phyloP scores from a whole-genome alignment of 2,329 filamentous ascomycete genomes.

The Corynespora cassiicola region DNA sequence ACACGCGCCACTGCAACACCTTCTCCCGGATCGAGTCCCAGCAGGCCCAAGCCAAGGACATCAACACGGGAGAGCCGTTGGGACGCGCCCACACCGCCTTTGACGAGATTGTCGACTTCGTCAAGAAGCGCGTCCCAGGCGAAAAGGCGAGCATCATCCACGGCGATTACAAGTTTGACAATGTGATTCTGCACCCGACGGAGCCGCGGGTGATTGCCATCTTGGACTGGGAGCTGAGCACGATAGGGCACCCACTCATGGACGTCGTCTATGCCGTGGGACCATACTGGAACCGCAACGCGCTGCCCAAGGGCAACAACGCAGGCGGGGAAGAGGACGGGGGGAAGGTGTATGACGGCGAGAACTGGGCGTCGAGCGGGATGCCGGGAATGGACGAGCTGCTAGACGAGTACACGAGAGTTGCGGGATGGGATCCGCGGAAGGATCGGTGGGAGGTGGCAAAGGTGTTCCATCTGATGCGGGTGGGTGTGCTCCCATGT shows the following conservation, averaged over 20 bases:
- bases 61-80: conserved; percentile 69
- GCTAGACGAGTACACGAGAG: conserved; percentile 68
- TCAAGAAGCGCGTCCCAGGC: conserved; percentile 67
- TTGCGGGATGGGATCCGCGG: conserved; percentile 73
- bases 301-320: conserved; percentile 38
- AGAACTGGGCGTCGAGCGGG: conserved; percentile 61
- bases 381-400: conserved; percentile 66
- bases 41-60: conserved; percentile 76
- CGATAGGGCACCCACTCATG: conserved; percentile 88
- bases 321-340: conserved; percentile 44
- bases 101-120: conserved; percentile 78
- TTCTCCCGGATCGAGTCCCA: conserved; percentile 78
- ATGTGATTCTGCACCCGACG: conserved; percentile 76
- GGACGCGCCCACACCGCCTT: conserved; percentile 80
- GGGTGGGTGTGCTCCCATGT: conserved; percentile 20
- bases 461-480: conserved; percentile 44
- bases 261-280: conserved; percentile 82
- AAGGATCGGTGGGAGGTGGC: conserved; percentile 41
- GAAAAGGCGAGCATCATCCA: conserved; percentile 86
- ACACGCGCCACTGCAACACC: conserved; percentile 82
- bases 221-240: conserved; percentile 97
- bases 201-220: conserved; percentile 89
- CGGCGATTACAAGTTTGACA: conserved; percentile 87
- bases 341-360: conserved; percentile 36
- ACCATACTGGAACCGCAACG: conserved; percentile 51